Percentiles rank a stretch among this genome's conserved stretches.
These are phyloP conservation scores for Gentiana dahurica DNA, from an alignment of 257 asterid genomes.

Conservation along the genomic window DNA sequence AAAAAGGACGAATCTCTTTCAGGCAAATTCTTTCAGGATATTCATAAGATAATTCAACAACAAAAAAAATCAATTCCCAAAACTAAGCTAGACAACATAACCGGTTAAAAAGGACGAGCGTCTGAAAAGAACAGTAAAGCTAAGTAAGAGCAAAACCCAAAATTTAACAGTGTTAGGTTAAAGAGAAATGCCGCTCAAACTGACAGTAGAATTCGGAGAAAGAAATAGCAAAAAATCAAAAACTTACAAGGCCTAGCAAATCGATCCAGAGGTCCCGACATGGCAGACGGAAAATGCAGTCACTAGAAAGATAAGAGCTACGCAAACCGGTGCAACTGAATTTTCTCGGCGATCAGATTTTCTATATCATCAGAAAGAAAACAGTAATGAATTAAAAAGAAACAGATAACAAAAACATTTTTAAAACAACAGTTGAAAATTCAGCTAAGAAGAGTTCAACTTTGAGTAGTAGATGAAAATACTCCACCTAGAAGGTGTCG, in stretches of 20 bases:
- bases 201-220: background rate
- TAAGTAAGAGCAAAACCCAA: background rate
- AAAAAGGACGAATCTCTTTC: too few species aligned
- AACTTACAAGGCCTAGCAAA: constrained; percentile 85
- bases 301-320: background rate
- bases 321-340: constrained; percentile 1
- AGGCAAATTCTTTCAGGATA: background rate
- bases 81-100: background rate
- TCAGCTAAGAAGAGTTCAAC: constrained; percentile 5
- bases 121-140: too few species aligned
- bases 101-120: too few species aligned
- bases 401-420: constrained; percentile 3
- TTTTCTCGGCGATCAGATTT: constrained; percentile 6
- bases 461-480: constrained; percentile 5
- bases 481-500: constrained; percentile 21
- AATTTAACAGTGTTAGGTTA: background rate
- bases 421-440: background rate
- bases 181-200: constrained; percentile 3
- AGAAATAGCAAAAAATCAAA: background rate
- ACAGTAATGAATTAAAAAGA: background rate
- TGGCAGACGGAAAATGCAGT: constrained; percentile 14
- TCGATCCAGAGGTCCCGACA: constrained; percentile 95
- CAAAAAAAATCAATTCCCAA: background rate
- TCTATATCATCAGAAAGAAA: constrained; percentile 13
- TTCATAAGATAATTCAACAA: background rate